phyloP scores from a whole-genome alignment of 1,139 yeast species.

The Suhomyces bokatorum region DNA sequence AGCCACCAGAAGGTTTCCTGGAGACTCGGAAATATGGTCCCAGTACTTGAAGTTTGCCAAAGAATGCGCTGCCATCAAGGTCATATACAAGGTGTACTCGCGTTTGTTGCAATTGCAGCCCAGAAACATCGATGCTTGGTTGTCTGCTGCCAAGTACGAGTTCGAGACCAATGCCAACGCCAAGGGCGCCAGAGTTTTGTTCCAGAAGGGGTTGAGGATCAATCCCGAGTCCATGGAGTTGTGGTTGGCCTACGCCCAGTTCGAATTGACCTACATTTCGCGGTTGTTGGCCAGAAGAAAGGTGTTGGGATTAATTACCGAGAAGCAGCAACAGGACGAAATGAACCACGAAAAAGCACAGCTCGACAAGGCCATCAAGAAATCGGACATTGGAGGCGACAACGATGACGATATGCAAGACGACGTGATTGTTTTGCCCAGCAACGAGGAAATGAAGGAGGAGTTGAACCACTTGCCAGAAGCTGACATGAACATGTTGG shows the following conservation, averaged over 20 bases:
- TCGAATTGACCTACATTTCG: slow-evolving; percentile 83
- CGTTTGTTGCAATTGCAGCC: slow-evolving; percentile 85
- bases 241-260: slow-evolving; percentile 85
- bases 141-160: slow-evolving; percentile 92
- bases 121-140: slow-evolving; percentile 88
- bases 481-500: slow-evolving; percentile 82
- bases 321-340: slow-evolving; percentile 64
- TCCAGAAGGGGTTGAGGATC: slow-evolving; percentile 83
- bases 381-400: slow-evolving; percentile 19
- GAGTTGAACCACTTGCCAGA: slow-evolving; percentile 78
- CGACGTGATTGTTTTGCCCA: slow-evolving; percentile 50
- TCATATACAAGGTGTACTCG: slow-evolving; percentile 79
- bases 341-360: slow-evolving; percentile 42
- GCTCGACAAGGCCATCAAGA: slow-evolving; percentile 24
- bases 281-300: slow-evolving; percentile 82
- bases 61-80: slow-evolving; percentile 69
- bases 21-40: slow-evolving; percentile 76
- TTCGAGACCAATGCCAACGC: slow-evolving; percentile 87
- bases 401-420: slow-evolving; percentile 31
- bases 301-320: slow-evolving; percentile 75
- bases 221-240: slow-evolving; percentile 71
- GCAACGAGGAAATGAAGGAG: slow-evolving; percentile 54
- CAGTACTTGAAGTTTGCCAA: slow-evolving; percentile 75
- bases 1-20: slow-evolving; percentile 79
- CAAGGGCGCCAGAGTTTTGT: slow-evolving; percentile 80